These are phyloP conservation scores for Peronosclerospora sorghi DNA, from an alignment of 352 stramenopile genomes.

Conservation along the genomic window DNA sequence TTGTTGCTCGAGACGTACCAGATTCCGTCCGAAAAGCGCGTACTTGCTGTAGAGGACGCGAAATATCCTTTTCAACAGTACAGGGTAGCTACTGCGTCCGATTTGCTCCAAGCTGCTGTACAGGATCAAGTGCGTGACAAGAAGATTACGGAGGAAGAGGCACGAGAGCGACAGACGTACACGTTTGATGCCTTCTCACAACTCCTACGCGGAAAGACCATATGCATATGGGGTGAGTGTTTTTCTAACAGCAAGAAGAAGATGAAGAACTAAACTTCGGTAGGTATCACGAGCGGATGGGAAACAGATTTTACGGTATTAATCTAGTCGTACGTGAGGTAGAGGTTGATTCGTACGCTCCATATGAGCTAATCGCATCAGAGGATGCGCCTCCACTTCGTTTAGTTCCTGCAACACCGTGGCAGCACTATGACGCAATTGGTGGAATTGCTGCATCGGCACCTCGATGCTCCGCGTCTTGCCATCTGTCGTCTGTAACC, in stretches of 20 bases:
- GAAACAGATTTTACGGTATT: background rate
- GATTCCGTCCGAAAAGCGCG: slow-evolving; percentile 77
- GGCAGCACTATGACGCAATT: slow-evolving; percentile 61
- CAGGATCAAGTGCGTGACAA: slow-evolving; percentile 30
- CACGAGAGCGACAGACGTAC: slow-evolving; percentile 36
- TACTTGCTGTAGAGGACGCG: slow-evolving; percentile 47
- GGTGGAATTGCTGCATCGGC: slow-evolving; percentile 53
- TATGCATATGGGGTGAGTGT: slow-evolving; percentile 82
- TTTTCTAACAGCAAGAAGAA: slow-evolving; percentile 76
- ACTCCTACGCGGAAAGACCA: slow-evolving; percentile 67
- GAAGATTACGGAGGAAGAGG: slow-evolving; percentile 46
- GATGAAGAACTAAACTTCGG: slow-evolving; percentile 56
- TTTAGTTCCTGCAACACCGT: slow-evolving; percentile 74
- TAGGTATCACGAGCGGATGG: background rate
- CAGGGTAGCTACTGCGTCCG: slow-evolving; percentile 23
- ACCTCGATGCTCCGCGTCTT: slow-evolving; percentile 32
- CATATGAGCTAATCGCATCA: slow-evolving; percentile 56
- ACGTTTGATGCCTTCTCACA: slow-evolving; percentile 69
- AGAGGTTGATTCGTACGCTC: slow-evolving; percentile 12
- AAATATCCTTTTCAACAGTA: slow-evolving; percentile 77
- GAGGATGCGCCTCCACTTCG: slow-evolving; percentile 55
- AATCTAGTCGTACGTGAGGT: background rate
- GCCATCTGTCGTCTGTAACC: slow-evolving; percentile 41
- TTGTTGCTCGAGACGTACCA: slow-evolving; percentile 70
- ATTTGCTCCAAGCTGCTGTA: slow-evolving; percentile 30